Evolutionary conservation across 768 basidiomycete species (phyloP).

Genomic region (Kondoa subrosea): DNA sequence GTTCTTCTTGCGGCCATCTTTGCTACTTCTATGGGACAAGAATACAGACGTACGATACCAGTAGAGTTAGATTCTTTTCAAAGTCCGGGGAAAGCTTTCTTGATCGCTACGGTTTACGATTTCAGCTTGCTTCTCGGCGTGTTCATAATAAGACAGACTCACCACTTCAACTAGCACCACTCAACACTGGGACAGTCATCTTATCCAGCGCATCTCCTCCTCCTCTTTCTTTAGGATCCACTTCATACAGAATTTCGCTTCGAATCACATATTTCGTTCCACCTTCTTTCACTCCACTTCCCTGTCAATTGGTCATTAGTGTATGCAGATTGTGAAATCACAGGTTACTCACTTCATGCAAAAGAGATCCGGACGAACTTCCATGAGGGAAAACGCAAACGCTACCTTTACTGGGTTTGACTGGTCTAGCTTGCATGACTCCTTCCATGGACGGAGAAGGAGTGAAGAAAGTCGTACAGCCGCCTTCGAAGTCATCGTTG

Average conservation of each 20-base stretch:
- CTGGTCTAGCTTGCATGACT: conserved; percentile 39
- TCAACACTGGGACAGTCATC: background rate
- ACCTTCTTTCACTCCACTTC: background rate
- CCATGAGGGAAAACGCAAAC: conserved; percentile 39
- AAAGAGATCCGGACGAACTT: conserved; percentile 7
- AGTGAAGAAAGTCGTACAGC: conserved; percentile 44
- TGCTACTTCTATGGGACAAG: too few relatives aligned
- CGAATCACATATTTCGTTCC: background rate
- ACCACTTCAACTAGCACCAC: background rate
- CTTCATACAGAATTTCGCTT: background rate
- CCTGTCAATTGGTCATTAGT: background rate
- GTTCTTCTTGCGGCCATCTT: too few relatives aligned
- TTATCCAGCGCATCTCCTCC: background rate
- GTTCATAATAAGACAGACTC: too few relatives aligned
- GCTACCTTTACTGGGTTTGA: conserved; percentile 39
- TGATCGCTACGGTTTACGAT: too few relatives aligned
- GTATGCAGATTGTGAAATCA: conserved; percentile 11
- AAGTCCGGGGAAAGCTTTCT: too few relatives aligned
- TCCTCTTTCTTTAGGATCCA: background rate
- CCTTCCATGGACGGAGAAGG: conserved; percentile 37
- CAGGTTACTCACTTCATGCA: conserved; percentile 24
- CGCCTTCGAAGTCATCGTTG: conserved; percentile 39
- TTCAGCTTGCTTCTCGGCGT: too few relatives aligned
- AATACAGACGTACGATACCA: too few relatives aligned
- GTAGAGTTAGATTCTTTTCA: too few relatives aligned